A percentile compares a stretch with the other conserved stretches of the same genome.
phyloP scores from a whole-genome alignment of 2,329 filamentous ascomycete species.

The Coniochaeta hoffmannii region DNA sequence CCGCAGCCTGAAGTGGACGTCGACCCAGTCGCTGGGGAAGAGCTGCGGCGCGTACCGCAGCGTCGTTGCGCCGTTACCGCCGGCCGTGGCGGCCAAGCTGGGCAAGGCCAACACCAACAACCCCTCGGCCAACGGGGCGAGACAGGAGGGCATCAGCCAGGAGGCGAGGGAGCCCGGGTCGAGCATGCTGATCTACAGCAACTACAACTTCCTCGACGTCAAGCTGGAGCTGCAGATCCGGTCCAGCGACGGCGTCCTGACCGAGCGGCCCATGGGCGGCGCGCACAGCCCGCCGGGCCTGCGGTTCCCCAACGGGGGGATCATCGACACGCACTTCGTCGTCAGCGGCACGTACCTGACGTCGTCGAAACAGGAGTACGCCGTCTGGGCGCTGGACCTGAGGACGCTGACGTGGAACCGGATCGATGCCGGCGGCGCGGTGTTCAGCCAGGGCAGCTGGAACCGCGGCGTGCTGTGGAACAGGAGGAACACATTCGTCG shows the following conservation, averaged over 20 bases:
- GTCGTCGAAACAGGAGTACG: slow-evolving; percentile 96
- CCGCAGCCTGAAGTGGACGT: slow-evolving; percentile 90
- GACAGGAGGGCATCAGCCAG: slow-evolving; percentile 40
- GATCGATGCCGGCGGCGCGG: slow-evolving; percentile 88
- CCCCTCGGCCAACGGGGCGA: slow-evolving; percentile 26
- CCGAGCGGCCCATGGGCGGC: slow-evolving; percentile 84
- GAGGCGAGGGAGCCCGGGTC: slow-evolving; percentile 52
- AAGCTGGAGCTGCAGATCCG: slow-evolving; percentile 91
- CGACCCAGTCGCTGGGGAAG: slow-evolving; percentile 76
- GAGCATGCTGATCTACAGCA: slow-evolving; percentile 95
- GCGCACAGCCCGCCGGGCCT: slow-evolving; percentile 83
- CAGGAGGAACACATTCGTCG: slow-evolving; percentile 88
- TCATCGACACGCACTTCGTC: slow-evolving; percentile 94
- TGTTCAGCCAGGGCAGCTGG: slow-evolving; percentile 97
- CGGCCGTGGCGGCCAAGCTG: slow-evolving; percentile 56
- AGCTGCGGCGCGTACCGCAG: slow-evolving; percentile 96
- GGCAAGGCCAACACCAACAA: slow-evolving; percentile 49
- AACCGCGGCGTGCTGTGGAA: slow-evolving; percentile 93
- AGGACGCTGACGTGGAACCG: slow-evolving; percentile 86
- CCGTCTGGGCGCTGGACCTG: slow-evolving; percentile 89
- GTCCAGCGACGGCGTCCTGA: slow-evolving; percentile 71
- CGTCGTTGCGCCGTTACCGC: slow-evolving; percentile 78
- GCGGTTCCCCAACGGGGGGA: slow-evolving; percentile 89
- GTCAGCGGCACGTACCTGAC: slow-evolving; percentile 97
- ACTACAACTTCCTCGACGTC: slow-evolving; percentile 97